phyloP scores from a whole-genome alignment of 75 land plant species.

The Cunninghamia lanceolata region DNA sequence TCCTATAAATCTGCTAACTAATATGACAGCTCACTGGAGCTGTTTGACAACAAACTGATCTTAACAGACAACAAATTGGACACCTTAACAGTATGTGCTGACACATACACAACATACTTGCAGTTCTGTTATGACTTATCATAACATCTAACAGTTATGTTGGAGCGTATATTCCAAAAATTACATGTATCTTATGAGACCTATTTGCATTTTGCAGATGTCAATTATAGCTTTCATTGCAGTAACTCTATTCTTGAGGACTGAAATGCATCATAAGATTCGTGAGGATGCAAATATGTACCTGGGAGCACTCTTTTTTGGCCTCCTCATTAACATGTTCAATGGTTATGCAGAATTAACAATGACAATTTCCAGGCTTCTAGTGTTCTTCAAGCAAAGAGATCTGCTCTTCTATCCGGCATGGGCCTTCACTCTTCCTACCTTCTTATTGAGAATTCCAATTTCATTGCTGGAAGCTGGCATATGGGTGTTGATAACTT shows the following conservation, averaged over 20 bases:
- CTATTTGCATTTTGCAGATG: constrained; percentile 31
- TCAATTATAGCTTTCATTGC: constrained; percentile 57
- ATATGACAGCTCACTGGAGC: too few relatives aligned
- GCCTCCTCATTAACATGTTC: constrained; percentile 71
- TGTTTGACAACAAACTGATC: too few relatives aligned
- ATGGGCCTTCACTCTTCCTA: constrained; percentile 79
- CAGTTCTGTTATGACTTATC: too few relatives aligned
- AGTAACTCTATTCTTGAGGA: constrained; percentile 61
- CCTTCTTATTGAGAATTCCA: constrained; percentile 55
- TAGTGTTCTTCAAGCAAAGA: constrained; percentile 89
- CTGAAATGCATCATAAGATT: constrained; percentile 47
- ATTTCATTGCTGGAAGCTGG: constrained; percentile 59
- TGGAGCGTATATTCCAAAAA: too few relatives aligned
- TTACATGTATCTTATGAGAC: not conserved
- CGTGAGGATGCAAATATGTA: constrained; percentile 49
- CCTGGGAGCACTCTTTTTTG: constrained; percentile 66
- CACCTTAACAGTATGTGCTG: too few relatives aligned
- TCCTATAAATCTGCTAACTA: too few relatives aligned
- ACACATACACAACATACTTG: too few relatives aligned
- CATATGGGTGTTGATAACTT: constrained; percentile 70
- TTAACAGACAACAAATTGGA: too few relatives aligned
- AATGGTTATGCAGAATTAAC: constrained; percentile 89
- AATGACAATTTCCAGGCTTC: constrained; percentile 62
- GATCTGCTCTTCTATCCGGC: constrained; percentile 83
- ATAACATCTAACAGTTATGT: too few relatives aligned